A percentile compares a stretch with the other conserved stretches of the same genome.
phyloP scores from a whole-genome alignment of 2,329 filamentous ascomycete genomes.

The Aspergillus brasiliensis region DNA sequence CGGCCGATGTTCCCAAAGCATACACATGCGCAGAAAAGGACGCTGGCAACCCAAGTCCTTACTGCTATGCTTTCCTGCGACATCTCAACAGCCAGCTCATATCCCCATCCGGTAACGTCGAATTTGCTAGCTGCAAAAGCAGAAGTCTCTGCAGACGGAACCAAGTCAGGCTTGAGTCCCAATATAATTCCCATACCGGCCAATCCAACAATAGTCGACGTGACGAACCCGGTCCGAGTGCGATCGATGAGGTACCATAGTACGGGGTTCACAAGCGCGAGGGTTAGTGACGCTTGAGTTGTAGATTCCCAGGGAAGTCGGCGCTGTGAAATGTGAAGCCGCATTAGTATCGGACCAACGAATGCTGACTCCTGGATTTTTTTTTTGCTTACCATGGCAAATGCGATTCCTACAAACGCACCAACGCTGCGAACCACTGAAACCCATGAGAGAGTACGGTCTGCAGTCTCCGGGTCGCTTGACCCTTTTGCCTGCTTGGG shows the following conservation, averaged over 20 bases:
- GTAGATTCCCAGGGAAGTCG: slow-evolving; percentile 92
- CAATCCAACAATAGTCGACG: slow-evolving; percentile 73
- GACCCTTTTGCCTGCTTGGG: slow-evolving; percentile 25
- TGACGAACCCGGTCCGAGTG: slow-evolving; percentile 77
- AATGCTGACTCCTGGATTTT: not conserved
- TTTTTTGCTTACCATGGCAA: slow-evolving; percentile 71
- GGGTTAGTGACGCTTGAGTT: slow-evolving; percentile 85
- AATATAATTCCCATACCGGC: slow-evolving; percentile 74
- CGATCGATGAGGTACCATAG: slow-evolving; percentile 97
- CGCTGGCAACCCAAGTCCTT: slow-evolving; percentile 86
- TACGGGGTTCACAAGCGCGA: slow-evolving; percentile 88
- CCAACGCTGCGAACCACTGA: slow-evolving; percentile 69
- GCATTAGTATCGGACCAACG: slow-evolving; percentile 13
- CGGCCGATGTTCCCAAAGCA: slow-evolving; percentile 96
- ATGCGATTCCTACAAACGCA: slow-evolving; percentile 72
- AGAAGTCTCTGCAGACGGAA: slow-evolving; percentile 61
- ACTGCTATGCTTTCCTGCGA: slow-evolving; percentile 60
- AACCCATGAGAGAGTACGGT: slow-evolving; percentile 62
- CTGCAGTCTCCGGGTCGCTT: slow-evolving; percentile 33
- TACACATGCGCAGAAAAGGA: slow-evolving; percentile 90
- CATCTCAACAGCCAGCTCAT: slow-evolving; percentile 37
- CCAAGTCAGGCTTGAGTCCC: slow-evolving; percentile 73
- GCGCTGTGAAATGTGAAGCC: slow-evolving; percentile 57
- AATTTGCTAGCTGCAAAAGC: slow-evolving; percentile 29
- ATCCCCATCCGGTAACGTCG: slow-evolving; percentile 34